Base-by-base conservation (phyloP, 306 rosid species). In the Cucurbita ficifolia region DNA sequence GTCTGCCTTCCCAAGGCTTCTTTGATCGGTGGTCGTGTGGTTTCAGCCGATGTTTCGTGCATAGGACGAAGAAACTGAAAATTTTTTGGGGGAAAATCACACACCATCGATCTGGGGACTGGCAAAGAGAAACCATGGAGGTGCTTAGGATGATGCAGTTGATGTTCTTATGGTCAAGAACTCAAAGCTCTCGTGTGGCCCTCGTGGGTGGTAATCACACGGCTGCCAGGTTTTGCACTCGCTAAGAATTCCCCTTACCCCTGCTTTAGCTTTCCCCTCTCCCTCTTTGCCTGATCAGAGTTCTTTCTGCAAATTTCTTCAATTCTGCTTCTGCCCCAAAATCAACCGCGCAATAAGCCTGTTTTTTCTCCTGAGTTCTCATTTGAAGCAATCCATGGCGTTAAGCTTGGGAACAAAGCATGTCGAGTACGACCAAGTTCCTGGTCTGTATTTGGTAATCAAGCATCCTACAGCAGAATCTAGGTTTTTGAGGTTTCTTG, bases 201-300 rank as follows among this genome's bases (percentile, higher is more conserved):
- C 90, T 90, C n/a, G 82, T 82, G 88, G 96, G 94, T 82, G 96
- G 86, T 43, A 90, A 90, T 75, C 96, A 90, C 84, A 86, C 94
- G 40, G 82, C 94, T 33, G 75, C 94, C 73, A 83, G 94, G 68
- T 90, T 88, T 65, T 88, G 90, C 84, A 74, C 83, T 49, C 91
- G 94, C 86, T 90, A 88, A 81, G 12, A 8, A 35, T 50, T 35
- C 78, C 53, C 48, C 39, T 71, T 76, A 61, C 64, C 72, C 70
- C 72, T 57, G 61, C 58, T 54, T 38, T 58, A 56, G 24, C 39
- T 8, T 57, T 51, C 42, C 42, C 60, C n/a, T 29, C 59, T 18
- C 55, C 48, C 61, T 17, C 40, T 19, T 13, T 60, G 4, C 10
- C 53, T 71, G 60, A 52, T 14, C 11, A 6, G n/a, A 19, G 33